These are phyloP conservation scores for Fusarium nematophilum DNA, from an alignment of 2,329 filamentous ascomycete species.

Conservation along the genomic window DNA sequence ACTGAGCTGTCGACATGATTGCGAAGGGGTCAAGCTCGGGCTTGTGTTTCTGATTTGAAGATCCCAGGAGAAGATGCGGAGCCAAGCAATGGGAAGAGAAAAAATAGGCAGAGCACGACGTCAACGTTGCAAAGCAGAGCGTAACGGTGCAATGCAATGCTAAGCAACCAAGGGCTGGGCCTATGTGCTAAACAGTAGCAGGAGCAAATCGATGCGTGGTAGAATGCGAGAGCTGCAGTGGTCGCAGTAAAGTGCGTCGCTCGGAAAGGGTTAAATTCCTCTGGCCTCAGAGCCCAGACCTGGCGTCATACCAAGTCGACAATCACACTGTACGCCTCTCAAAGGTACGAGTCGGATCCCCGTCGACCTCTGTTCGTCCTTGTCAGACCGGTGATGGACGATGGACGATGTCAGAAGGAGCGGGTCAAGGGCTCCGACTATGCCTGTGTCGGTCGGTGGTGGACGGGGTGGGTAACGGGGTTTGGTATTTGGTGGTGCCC, in stretches of 20 bases:
- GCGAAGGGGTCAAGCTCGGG: constrained; percentile 40
- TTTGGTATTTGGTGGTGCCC: constrained; percentile 22
- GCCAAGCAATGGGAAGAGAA: constrained; percentile 28
- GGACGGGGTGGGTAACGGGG: constrained; percentile 9
- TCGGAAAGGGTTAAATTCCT: constrained; percentile 48
- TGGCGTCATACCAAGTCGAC: constrained; percentile 46
- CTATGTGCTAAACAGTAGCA: constrained; percentile 8
- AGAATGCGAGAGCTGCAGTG: constrained; percentile 25
- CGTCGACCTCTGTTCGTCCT: constrained; percentile 33
- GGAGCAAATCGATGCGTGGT: constrained; percentile 20
- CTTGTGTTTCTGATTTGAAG: constrained; percentile 41
- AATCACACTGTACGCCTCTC: constrained; percentile 40
- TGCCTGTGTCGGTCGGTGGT: constrained; percentile 23
- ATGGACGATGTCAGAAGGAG: constrained; percentile 21
- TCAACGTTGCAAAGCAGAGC: constrained; percentile 31
- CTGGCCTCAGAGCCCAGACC: constrained; percentile 42
- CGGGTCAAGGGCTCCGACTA: constrained; percentile 38
- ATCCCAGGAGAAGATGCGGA: constrained; percentile 38
- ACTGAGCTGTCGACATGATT: constrained; percentile 44
- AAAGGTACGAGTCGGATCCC: constrained; percentile 34
- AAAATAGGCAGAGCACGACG: constrained; percentile 26
- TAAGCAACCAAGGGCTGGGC: constrained; percentile 13
- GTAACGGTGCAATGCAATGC: constrained; percentile 22
- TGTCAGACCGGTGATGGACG: constrained; percentile 23
- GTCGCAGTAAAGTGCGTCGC: constrained; percentile 37